Conservation (phyloP, 768 basidiomycete species). For the Phlebiopsis gigantea region DNA sequence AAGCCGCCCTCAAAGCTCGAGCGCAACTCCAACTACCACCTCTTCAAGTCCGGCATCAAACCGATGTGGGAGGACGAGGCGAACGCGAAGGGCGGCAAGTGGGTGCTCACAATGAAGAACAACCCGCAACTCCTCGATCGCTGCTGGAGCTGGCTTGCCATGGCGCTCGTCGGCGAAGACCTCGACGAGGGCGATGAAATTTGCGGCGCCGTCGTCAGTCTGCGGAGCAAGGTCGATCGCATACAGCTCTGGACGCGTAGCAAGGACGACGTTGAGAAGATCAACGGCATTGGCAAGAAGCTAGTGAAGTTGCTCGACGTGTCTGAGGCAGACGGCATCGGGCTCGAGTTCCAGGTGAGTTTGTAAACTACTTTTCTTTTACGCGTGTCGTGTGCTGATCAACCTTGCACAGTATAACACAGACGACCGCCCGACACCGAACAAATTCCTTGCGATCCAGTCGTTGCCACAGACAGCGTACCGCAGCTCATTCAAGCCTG, state of each 20-base stretch:
- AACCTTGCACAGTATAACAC: slow-evolving; percentile 60
- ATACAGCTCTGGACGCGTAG: slow-evolving; percentile 89
- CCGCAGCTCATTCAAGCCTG: slow-evolving; percentile 52
- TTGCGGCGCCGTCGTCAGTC: slow-evolving; percentile 82
- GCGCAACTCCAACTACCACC: slow-evolving; percentile 89
- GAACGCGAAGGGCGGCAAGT: slow-evolving; percentile 90
- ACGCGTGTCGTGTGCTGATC: neutral
- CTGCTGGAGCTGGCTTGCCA: slow-evolving; percentile 86
- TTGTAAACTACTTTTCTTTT: neutral
- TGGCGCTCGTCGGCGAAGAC: slow-evolving; percentile 84
- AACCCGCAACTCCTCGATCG: slow-evolving; percentile 75
- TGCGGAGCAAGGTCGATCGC: slow-evolving; percentile 81
- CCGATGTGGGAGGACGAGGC: slow-evolving; percentile 98
- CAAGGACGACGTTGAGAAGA: slow-evolving; percentile 79
- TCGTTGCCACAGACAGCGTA: slow-evolving; percentile 61
- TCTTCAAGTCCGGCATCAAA: slow-evolving; percentile 92
- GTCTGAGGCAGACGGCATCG: slow-evolving; percentile 78
- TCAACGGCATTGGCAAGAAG: slow-evolving; percentile 82
- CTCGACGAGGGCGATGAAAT: slow-evolving; percentile 70
- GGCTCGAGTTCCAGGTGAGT: slow-evolving; percentile 85
- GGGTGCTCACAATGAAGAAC: slow-evolving; percentile 91
- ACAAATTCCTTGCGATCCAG: slow-evolving; percentile 81
- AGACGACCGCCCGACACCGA: slow-evolving; percentile 77
- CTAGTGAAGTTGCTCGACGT: slow-evolving; percentile 80
- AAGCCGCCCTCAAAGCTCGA: slow-evolving; percentile 87